Conservation (phyloP, 805 yeast genomes). For the Wickerhamiella bombiphila region DNA sequence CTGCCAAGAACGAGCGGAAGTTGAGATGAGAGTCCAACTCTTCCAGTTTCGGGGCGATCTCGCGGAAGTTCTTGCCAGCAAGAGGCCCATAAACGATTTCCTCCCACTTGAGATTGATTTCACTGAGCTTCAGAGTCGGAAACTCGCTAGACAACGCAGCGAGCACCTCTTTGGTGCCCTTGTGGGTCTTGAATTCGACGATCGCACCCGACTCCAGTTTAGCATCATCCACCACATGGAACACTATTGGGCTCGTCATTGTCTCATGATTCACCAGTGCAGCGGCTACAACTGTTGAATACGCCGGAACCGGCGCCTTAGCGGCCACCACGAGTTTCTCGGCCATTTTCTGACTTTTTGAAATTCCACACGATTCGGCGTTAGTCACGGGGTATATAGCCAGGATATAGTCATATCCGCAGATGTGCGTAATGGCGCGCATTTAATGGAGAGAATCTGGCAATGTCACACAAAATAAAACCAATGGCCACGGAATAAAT, state of each 20-base stretch:
- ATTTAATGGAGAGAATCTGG: too few species aligned
- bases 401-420: too few species aligned
- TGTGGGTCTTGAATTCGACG: constrained; percentile 24
- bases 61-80: constrained; percentile 76
- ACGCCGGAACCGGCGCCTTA: constrained; percentile 74
- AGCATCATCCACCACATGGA: constrained; percentile 62
- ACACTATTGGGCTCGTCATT: constrained; percentile 32
- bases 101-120: constrained; percentile 40
- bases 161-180: constrained; percentile 34
- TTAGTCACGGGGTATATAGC: too few species aligned
- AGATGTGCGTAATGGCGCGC: too few species aligned
- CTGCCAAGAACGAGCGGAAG: constrained; percentile 66
- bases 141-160: constrained; percentile 26
- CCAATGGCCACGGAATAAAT: too few species aligned
- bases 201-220: constrained; percentile 33
- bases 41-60: constrained; percentile 62
- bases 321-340: constrained; percentile 52
- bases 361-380: too few species aligned
- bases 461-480: too few species aligned
- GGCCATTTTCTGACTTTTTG: constrained; percentile 1
- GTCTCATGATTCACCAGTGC: constrained; percentile 46
- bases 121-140: constrained; percentile 28
- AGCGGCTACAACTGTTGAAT: constrained; percentile 64
- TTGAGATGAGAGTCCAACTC: constrained; percentile 69
- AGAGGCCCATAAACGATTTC: constrained; percentile 53